Conservation (phyloP, 331 rosid genomes). For the Prunus yedoensis region DNA sequence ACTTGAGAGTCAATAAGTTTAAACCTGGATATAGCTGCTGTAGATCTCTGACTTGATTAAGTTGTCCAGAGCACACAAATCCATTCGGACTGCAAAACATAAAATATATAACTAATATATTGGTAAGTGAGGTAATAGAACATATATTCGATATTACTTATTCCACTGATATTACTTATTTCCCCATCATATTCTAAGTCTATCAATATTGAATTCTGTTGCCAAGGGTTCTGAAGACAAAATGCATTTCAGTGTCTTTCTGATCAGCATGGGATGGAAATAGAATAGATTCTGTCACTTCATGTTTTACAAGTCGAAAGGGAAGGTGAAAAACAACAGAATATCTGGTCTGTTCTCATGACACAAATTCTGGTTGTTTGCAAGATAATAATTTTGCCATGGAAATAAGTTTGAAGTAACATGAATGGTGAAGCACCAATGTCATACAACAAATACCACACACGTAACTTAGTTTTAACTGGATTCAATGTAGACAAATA, state of each 20-base stretch:
- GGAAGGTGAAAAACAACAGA: neutral
- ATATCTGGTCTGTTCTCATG: neutral
- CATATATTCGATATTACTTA: neutral
- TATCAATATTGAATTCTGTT: neutral
- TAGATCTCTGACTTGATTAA: conserved; percentile 54
- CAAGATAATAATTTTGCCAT: neutral
- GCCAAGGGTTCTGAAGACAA: neutral
- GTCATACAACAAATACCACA: neutral
- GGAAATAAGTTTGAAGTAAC: neutral
- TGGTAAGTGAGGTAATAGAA: neutral
- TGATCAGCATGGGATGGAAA: neutral
- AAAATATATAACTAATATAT: neutral
- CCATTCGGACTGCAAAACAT: conserved; percentile 51
- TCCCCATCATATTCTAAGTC: neutral
- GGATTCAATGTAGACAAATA: neutral
- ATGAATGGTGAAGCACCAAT: neutral
- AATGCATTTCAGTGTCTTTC: neutral
- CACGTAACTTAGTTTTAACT: neutral
- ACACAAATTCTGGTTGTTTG: neutral
- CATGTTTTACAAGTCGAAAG: neutral
- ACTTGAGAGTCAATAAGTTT: neutral
- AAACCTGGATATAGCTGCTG: conserved; percentile 68
- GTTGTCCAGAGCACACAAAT: conserved; percentile 50
- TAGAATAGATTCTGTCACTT: neutral
- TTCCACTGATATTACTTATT: too few relatives aligned